Conservation (phyloP, 2,329 filamentous ascomycete species). For the Nemania bipapillata region DNA sequence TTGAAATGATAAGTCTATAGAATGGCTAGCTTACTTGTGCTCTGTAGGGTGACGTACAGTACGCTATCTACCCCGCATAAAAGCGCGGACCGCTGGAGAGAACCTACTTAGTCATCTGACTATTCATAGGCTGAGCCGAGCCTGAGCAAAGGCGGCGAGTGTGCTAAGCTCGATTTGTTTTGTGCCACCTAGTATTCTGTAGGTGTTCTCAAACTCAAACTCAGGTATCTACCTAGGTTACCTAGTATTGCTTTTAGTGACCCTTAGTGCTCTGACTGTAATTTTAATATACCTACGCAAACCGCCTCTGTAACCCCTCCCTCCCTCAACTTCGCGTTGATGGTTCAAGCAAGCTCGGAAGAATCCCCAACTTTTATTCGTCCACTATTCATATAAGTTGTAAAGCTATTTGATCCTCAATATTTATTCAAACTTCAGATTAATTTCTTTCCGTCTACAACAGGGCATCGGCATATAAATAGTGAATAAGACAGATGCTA, state of each 20-base stretch:
- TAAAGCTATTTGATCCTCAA: not conserved
- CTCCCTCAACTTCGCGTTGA: slow-evolving; percentile 1
- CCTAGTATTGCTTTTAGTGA: not conserved
- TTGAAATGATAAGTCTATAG: no score
- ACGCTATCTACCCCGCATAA: no score
- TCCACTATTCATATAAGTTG: no score
- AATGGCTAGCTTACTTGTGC: no score
- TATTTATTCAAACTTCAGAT: not conserved
- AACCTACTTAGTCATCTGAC: no score
- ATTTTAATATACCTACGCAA: slow-evolving; percentile 13
- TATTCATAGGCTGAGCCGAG: slow-evolving; percentile 18
- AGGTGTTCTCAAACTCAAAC: not conserved
- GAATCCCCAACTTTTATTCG: no score
- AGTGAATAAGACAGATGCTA: not conserved
- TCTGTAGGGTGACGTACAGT: no score
- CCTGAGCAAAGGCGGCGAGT: slow-evolving; percentile 30
- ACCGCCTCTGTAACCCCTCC: not conserved
- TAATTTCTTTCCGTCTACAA: not conserved
- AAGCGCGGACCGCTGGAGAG: no score
- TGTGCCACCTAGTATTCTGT: no score
- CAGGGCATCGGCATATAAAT: not conserved
- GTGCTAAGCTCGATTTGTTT: slow-evolving; percentile 20
- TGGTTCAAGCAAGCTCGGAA: no score
- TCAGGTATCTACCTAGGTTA: no score
- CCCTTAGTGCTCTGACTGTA: slow-evolving; percentile 23